A percentile compares a stretch with the other conserved stretches of the same genome.
These are phyloP conservation scores for Boletus mariae DNA, from an alignment of 1,284 basidiomycete genomes.

Conservation along the genomic window DNA sequence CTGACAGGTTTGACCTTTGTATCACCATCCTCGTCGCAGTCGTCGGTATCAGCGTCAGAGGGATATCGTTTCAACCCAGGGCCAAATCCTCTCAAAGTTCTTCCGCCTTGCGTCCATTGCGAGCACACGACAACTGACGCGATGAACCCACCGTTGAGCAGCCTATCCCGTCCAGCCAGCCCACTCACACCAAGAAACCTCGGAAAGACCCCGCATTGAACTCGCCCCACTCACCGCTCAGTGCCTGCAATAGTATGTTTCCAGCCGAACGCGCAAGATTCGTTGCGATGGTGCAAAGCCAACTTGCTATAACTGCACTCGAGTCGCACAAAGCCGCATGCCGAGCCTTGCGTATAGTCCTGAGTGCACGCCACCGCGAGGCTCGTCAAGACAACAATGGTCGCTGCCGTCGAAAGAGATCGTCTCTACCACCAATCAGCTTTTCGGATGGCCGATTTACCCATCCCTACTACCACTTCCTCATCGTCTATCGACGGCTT, in stretches of 20 bases:
- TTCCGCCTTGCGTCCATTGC: neutral
- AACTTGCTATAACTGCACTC: conserved; percentile 64
- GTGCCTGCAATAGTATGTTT: conserved; percentile 65
- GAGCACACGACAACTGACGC: neutral
- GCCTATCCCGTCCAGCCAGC: too few species aligned
- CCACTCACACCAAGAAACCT: conserved; percentile 30
- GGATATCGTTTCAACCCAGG: too few species aligned
- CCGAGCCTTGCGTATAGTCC: conserved; percentile 48
- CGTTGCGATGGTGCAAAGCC: conserved; percentile 79
- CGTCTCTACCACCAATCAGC: neutral
- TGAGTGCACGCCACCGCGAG: conserved; percentile 56
- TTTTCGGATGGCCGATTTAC: too few species aligned
- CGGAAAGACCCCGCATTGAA: conserved; percentile 59
- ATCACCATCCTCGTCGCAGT: neutral
- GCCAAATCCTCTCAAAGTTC: neutral
- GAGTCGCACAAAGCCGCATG: conserved; percentile 34
- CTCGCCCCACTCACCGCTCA: conserved; percentile 58
- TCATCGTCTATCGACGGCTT: too few species aligned
- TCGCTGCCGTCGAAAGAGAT: conserved; percentile 30
- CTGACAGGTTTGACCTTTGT: neutral
- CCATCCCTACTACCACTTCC: neutral
- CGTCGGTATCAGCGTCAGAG: neutral
- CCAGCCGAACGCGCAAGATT: conserved; percentile 71
- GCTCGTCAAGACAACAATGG: neutral
- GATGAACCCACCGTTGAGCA: too few species aligned